A percentile compares a stretch with the other conserved stretches of the same genome.
Conservation (phyloP, 257 asterid genomes). For the Plantago major region DNA sequence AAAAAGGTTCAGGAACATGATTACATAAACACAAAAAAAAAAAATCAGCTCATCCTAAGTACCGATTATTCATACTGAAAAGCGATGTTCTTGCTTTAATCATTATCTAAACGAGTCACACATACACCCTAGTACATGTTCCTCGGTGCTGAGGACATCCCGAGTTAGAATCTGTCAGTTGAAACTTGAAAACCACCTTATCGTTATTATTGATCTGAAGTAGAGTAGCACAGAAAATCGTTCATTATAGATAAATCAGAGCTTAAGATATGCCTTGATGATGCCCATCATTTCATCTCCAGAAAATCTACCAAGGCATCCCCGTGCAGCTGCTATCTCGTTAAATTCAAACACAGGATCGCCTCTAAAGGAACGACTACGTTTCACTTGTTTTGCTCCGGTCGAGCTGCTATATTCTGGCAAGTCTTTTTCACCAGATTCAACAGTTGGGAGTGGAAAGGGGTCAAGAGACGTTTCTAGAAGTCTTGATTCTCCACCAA, state of each 20-base stretch:
- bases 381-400: constrained; percentile 32
- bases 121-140: no score
- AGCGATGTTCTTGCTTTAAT: no score
- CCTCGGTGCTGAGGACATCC: no score
- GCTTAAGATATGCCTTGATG: constrained; percentile 58
- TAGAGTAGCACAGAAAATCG: neutral
- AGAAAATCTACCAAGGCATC: constrained; percentile 80
- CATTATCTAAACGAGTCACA: no score
- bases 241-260: constrained; percentile 17
- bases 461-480: constrained; percentile 66
- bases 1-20: neutral
- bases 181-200: constrained; percentile 2
- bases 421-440: constrained; percentile 36
- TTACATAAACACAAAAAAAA: neutral
- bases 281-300: constrained; percentile 95
- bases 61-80: no score
- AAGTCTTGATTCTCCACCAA: constrained; percentile 65
- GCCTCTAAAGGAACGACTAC: constrained; percentile 42
- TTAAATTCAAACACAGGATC: constrained; percentile 62
- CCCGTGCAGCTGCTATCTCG: constrained; percentile 84
- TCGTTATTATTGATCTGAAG: constrained; percentile 10
- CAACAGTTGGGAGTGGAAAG: constrained; percentile 69
- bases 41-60: no score
- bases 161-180: constrained; percentile 2
- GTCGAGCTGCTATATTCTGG: constrained; percentile 17